Base-by-base conservation (phyloP, 1,139 yeast genomes). In the Debaryomycetaceae sp. region DNA sequence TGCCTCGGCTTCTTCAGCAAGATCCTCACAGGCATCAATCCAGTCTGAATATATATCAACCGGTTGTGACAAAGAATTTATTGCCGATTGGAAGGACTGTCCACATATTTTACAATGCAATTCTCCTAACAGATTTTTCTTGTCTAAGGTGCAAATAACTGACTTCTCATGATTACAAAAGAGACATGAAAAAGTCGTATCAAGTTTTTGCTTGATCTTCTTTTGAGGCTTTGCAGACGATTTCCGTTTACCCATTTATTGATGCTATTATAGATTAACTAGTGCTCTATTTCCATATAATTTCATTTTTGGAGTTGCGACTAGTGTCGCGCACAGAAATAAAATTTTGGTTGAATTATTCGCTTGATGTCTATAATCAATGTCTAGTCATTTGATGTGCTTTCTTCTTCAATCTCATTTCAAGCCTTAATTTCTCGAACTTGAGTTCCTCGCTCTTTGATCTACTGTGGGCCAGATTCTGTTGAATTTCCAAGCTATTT, bases 1-100 rank as follows among this genome's bases (percentile, higher is more conserved):
- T 24, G 58, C 63, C 11, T 61, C 69, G 1, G 70, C 72, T 48
- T 86, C 87, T 50, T 83, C 83, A 37, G 95, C 95, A 49, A 93
- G 95, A 43, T 95, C 97, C 59, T 93, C 99, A 62, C 97, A 93
- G 1, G 98, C 99, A 70, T 93, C 99, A 47, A 90, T 90, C 99
- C 99, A 93, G 62, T 91, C 99, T 42, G 96, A 87, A 62, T 93
- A 93, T 23, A 93, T 88, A 64, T 93, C 99, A 37, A 93, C 91
- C 0, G 99, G 97, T 49, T 85, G 91, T 0, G 90, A 81, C 45
- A 86, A 72, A 40, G 86, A 81, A 63, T 89, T 89, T 55, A 91
- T 89, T 41, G 93, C 81, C 4, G 96, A 83, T 63, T 91, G 98
- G 71, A 93, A 95, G 41, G 82, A 80, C 61, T 93, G 98, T 1